Base-by-base conservation (phyloP, 1,284 basidiomycete genomes). In the Tylopilus orsonianus region DNA sequence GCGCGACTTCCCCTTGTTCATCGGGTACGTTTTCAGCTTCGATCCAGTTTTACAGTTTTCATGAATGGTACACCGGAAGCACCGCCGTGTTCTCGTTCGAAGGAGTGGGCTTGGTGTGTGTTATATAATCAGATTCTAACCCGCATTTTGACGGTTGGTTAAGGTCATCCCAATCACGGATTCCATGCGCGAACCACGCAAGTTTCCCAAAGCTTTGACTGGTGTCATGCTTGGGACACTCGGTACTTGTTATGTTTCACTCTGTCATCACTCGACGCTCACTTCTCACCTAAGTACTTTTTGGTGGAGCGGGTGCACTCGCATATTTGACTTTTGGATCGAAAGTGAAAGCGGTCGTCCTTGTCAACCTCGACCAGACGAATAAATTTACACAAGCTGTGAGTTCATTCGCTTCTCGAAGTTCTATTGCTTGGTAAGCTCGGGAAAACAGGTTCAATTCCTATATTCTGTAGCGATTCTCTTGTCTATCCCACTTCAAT, bases 71-170 rank as follows among this genome's bases (percentile, higher is more conserved):
- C 36, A 30, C 46, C 61, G 42, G 45, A 56, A 90, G 93, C 20
- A 98, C 97, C 14, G 96, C 96, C 4, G 96, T 99, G 19, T 99
- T 98, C 67, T 94, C 97, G 0, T 99, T 99, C 57, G 97, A 99
- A 70, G 96, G 96, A 14, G 93, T 99, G 57, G 96, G 97, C 41
- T 74, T 99, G 67, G 89, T 90, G 57, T 57, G 83, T 69, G 36
- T 36, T 30, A n/a, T 23, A 13, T 48, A 16, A 30, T n/a, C 20
- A 23, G 30, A 27, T 12, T 37, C 0, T 9, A 19, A 10, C 12
- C n/a, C n/a, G 9, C 22, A 12, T 30, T 30, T 34, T 53, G 39
- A 65, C 27, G 46, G 34, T 20, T 2, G 13, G 12, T 42, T 29
- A 48, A 85, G 76, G 76, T 99, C 54, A 93, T 99, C 56, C 96